A percentile compares a stretch with the other conserved stretches of the same genome.
These are phyloP conservation scores for Dryadomyces quercivorus DNA, from an alignment of 2,329 filamentous ascomycete genomes.

Conservation along the genomic window DNA sequence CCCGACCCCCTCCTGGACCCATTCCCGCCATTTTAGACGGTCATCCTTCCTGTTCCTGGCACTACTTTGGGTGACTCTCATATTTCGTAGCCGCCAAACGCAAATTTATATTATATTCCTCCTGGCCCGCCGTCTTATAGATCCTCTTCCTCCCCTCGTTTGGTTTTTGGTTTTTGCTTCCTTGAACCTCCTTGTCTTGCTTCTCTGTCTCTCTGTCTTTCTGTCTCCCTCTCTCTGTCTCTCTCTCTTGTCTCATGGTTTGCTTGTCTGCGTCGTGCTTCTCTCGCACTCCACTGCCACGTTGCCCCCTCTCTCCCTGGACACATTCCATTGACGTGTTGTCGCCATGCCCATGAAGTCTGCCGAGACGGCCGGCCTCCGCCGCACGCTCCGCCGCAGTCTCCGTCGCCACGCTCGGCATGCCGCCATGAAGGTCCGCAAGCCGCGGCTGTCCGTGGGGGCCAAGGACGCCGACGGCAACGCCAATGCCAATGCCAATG, in stretches of 20 bases:
- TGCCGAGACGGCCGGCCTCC: not conserved
- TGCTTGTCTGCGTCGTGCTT: not conserved
- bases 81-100: too few species aligned
- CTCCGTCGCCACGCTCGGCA: constrained; percentile 6
- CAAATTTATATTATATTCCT: too few species aligned
- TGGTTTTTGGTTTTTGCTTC: not conserved
- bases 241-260: not conserved
- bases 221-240: not conserved
- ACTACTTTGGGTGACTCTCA: too few species aligned
- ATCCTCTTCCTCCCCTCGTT: too few species aligned
- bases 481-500: too few species aligned
- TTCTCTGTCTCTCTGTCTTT: not conserved
- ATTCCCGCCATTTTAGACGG: too few species aligned
- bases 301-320: not conserved
- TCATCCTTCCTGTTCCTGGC: too few species aligned
- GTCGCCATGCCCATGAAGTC: constrained; percentile 7
- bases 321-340: not conserved
- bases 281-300: not conserved
- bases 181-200: not conserved
- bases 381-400: constrained; percentile 6
- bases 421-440: not conserved
- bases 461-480: not conserved
- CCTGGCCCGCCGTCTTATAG: too few species aligned
- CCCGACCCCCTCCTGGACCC: too few species aligned
- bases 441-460: not conserved